Evolutionary conservation across 768 basidiomycete genomes (phyloP), one percentile per base, ranked within the genome.

Genomic region (Cyathus striatus): DNA sequence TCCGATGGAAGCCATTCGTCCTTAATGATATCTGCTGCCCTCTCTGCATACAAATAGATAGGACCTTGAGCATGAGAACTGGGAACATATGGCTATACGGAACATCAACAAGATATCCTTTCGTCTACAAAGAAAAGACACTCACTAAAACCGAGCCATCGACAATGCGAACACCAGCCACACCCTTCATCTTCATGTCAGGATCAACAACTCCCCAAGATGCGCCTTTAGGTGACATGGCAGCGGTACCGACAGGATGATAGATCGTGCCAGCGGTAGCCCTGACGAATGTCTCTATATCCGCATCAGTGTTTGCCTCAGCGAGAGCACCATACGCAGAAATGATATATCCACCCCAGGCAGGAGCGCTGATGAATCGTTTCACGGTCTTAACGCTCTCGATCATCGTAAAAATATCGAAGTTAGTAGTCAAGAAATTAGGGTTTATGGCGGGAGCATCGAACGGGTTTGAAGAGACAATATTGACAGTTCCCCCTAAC

Each of bases 371-470:
- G 1, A 51, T 41, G 42, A 67, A 66, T 2, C 51, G 54, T 30
- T 51, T 46, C 1, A 46, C 48, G 4, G 53, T 43, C 24, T 48
- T 49, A 40, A 65, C 47, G 5, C 49, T 45, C 33, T 59, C 55
- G 2, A 58, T 49, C 45, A 65, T 40, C 0, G 54, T 52, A 23
- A 55, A 46, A 4, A 61, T 54, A 42, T 69, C 70, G 26, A 64
- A 59, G 1, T 45, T 37, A 6, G 59, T 58, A 23, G 42, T 54
- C 17, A 74, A 60, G 55, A 73, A 69, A 36, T 66, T 66, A 3
- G 76, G 73, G 49, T 82, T 65, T 52, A 82, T 76, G 22, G 62
- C 41, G 0, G 80, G 78, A 20, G 58, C 30, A 23, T 60, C 61
- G 55, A 79, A 77, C 7, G 76, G 66, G 49, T 70, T 57, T 18